Evolutionary conservation across 139 green algal genomes (phyloP), one percentile per base, ranked within the genome.

Genomic region (Volvox africanus): DNA sequence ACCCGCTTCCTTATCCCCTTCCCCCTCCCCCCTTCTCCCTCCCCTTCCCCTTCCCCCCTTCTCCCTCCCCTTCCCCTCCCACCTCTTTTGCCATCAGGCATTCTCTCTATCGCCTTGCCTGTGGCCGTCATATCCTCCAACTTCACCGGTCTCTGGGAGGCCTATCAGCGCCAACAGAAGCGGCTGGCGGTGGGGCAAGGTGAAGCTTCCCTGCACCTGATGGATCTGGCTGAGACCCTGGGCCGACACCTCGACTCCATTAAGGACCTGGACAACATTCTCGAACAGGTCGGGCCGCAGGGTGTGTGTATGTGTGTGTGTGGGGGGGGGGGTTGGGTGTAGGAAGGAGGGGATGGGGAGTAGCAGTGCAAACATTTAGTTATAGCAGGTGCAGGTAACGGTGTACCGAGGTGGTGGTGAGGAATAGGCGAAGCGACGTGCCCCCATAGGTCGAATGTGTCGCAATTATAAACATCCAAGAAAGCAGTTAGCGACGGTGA

Each of bases 71-170:
- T n/a, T 61, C 76, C 6, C 24, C 44, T 73, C 13, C 50, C 78
- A 28, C 3, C 26, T 20, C 35, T 28, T 19, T 24, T 12, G 12
- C 68, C 67, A 12, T 21, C 30, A 90, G 86, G 86, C n/a, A 50
- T 95, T 5, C 71, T 95, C 5, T 78, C 86, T 24, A 87, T 95
- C 18, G 92, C 90, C 50, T 61, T 95, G 36, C 92, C 92, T 16
- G 88, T 95, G 14, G 85, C 89, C 0, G 92, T 95, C n/a, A 89
- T 95, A 21, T 87, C 87, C 44, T 92, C 87, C 67, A 95, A 88
- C 83, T 95, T 95, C 88, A 83, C 81, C 17, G 61, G 61, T 26
- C 55, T 73, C 30, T 94, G 92, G 92, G 78, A 89, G 73, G 89
- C 67, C 24, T 76, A 88, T 67, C 30, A 36, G 26, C 21, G 2